Evolutionary conservation across 2,329 filamentous ascomycete species (phyloP).

Genomic region (Cytospora schulzeri): DNA sequence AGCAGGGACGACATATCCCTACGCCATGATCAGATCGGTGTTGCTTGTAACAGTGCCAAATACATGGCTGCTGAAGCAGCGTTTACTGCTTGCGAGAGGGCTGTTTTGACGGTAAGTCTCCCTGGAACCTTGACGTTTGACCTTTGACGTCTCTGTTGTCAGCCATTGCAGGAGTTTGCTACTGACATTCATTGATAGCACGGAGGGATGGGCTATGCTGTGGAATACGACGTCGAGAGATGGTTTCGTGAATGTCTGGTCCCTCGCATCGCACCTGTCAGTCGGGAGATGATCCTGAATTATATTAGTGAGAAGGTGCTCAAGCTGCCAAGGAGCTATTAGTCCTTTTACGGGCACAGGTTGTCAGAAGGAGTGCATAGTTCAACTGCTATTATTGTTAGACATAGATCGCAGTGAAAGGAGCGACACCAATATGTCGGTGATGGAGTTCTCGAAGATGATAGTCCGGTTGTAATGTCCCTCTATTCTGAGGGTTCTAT

Average conservation of each 20-base stretch:
- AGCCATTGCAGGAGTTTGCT: not conserved
- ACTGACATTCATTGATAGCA: conserved; percentile 34
- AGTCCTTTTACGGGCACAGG: not conserved
- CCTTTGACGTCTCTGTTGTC: too few relatives aligned
- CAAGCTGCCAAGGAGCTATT: conserved; percentile 67
- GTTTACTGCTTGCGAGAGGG: conserved; percentile 63
- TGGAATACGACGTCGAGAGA: conserved; percentile 66
- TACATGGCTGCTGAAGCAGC: conserved; percentile 69
- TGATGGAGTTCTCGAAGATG: too few relatives aligned
- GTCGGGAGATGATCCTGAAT: conserved; percentile 75
- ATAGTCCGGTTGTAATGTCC: too few relatives aligned
- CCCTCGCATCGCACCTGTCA: conserved; percentile 65
- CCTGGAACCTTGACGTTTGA: too few relatives aligned
- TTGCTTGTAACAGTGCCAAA: conserved; percentile 71
- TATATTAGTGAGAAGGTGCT: conserved; percentile 70
- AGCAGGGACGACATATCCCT: conserved; percentile 53
- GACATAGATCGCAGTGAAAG: too few relatives aligned
- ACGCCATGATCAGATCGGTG: conserved; percentile 58
- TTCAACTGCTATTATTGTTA: too few relatives aligned
- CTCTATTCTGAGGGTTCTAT: too few relatives aligned
- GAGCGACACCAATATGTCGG: too few relatives aligned
- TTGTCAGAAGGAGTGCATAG: not conserved
- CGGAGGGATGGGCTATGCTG: conserved; percentile 67
- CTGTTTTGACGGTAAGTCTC: conserved; percentile 48
- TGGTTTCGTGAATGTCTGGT: conserved; percentile 67